Conservation (phyloP, 1,139 yeast genomes). For the Geotrichum histeridarum region DNA sequence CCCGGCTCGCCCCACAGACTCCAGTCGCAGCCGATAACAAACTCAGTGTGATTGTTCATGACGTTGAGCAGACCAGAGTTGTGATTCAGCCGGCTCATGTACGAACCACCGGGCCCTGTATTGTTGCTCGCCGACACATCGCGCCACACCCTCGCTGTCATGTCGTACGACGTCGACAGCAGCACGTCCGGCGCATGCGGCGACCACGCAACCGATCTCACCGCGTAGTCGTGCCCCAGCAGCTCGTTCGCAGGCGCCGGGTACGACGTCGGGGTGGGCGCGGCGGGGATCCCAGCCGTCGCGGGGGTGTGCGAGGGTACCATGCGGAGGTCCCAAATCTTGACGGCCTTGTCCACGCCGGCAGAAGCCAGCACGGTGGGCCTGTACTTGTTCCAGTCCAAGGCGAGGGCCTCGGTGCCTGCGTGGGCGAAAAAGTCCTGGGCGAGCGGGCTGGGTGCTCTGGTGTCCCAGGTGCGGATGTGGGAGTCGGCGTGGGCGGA, state of each 20-base stretch:
- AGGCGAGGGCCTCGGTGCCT: constrained; percentile 71
- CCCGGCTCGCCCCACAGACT: constrained; percentile 96
- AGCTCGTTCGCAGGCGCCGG: constrained; percentile 62
- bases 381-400: constrained; percentile 90
- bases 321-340: constrained; percentile 86
- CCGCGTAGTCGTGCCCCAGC: constrained; percentile 85
- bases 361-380: constrained; percentile 75
- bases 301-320: constrained; percentile 40
- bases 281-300: background rate
- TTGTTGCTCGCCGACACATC: constrained; percentile 46
- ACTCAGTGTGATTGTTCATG: constrained; percentile 75
- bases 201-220: constrained; percentile 77
- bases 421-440: constrained; percentile 55
- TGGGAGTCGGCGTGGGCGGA: constrained; percentile 79
- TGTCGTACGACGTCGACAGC: constrained; percentile 79
- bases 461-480: constrained; percentile 77
- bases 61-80: constrained; percentile 48
- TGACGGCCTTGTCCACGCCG: constrained; percentile 79
- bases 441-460: constrained; percentile 58
- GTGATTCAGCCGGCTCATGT: constrained; percentile 15
- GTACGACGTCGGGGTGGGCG: constrained; percentile 28
- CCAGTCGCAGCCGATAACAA: constrained; percentile 94
- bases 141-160: constrained; percentile 84
- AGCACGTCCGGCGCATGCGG: constrained; percentile 75
- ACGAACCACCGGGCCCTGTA: background rate